These are phyloP conservation scores for Botryotinia narcissicola DNA, from an alignment of 2,329 filamentous ascomycete genomes.

Conservation along the genomic window DNA sequence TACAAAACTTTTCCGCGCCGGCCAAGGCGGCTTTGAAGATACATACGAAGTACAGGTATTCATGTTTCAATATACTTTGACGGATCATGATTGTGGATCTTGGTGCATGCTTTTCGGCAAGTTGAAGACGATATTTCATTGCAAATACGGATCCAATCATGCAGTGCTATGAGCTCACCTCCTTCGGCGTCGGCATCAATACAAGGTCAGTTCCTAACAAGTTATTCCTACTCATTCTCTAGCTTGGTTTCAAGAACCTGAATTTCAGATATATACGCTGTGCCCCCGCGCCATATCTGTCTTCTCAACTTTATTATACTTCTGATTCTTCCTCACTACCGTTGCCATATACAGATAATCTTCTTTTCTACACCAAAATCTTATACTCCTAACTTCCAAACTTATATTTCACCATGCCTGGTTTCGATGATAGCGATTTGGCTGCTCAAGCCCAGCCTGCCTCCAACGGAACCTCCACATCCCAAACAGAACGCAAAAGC, in stretches of 20 bases:
- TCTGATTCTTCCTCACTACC: not conserved
- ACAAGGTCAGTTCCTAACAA: conserved; percentile 15
- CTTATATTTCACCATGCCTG: conserved; percentile 51
- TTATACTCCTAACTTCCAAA: not conserved
- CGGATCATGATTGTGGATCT: conserved; percentile 10
- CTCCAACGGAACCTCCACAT: conserved; percentile 21
- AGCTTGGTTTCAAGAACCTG: conserved; percentile 30
- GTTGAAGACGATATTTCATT: conserved; percentile 9
- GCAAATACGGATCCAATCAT: conserved; percentile 14
- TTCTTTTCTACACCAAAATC: not conserved
- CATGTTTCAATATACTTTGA: conserved; percentile 26
- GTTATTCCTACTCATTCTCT: conserved; percentile 30
- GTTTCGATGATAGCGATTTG: conserved; percentile 57
- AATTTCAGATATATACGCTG: conserved; percentile 34
- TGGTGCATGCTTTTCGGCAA: not conserved
- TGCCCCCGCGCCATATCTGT: not conserved
- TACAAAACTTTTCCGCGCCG: conserved; percentile 29
- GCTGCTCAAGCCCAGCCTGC: conserved; percentile 40
- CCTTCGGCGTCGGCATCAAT: conserved; percentile 7
- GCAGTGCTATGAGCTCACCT: conserved; percentile 16
- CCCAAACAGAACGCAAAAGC: conserved; percentile 30
- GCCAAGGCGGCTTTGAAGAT: conserved; percentile 27
- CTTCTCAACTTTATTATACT: not conserved
- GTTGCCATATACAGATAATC: not conserved
- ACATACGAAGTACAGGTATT: conserved; percentile 4